Evolutionary conservation across 495 filamentous ascomycete genomes (phyloP).

Genomic region (Xylaria intraflava): DNA sequence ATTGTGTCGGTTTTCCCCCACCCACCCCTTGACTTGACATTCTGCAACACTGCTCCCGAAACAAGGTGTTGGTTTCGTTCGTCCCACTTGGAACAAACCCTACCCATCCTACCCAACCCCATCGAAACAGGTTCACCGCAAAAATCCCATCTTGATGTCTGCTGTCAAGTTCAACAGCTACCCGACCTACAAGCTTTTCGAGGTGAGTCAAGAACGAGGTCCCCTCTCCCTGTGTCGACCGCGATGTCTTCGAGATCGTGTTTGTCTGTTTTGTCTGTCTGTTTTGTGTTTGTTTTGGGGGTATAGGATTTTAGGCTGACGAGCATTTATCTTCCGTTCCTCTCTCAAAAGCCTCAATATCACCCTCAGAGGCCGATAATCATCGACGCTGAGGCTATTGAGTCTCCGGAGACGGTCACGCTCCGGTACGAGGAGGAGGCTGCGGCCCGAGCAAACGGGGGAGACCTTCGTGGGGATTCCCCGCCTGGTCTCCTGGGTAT

Average conservation of each 20-base stretch:
- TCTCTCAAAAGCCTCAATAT: slow-evolving; percentile 35
- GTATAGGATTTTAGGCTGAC: slow-evolving; percentile 2
- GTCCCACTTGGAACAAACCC: slow-evolving; percentile 17
- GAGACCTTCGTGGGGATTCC: slow-evolving; percentile 42
- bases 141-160: slow-evolving; percentile 43
- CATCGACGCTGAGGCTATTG: slow-evolving; percentile 40
- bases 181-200: slow-evolving; percentile 45
- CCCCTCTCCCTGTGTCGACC: not conserved
- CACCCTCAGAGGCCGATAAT: slow-evolving; percentile 44
- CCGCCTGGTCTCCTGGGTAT: slow-evolving; percentile 47
- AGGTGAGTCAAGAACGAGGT: slow-evolving; percentile 31
- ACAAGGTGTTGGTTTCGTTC: slow-evolving; percentile 20
- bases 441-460: slow-evolving; percentile 39
- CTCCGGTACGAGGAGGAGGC: slow-evolving; percentile 43
- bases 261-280: not conserved
- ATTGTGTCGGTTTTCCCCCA: not conserved
- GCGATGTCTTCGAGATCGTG: not conserved
- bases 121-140: slow-evolving; percentile 14
- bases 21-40: slow-evolving; percentile 10
- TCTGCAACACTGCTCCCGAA: slow-evolving; percentile 27
- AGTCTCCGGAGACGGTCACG: slow-evolving; percentile 44
- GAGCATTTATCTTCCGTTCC: too few species aligned
- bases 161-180: slow-evolving; percentile 41
- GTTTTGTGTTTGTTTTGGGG: not conserved
- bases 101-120: slow-evolving; percentile 1